Percentiles rank a stretch among this genome's conserved stretches.
phyloP scores from a whole-genome alignment of 2,329 filamentous ascomycete species.

The Didymosphaeria variabile region DNA sequence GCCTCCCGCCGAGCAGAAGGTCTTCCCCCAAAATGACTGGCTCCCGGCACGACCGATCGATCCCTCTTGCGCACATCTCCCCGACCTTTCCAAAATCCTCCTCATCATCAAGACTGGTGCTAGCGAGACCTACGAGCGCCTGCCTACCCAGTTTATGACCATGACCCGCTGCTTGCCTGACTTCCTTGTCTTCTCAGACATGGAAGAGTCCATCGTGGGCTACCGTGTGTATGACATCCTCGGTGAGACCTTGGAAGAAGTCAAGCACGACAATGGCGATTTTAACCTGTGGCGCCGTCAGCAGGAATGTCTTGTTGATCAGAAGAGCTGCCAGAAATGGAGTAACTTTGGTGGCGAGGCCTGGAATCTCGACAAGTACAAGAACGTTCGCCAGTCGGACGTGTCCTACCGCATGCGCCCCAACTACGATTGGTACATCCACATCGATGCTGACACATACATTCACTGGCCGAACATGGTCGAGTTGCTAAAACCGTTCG shows the following conservation, averaged over 20 bases:
- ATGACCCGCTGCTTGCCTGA: conserved; percentile 15
- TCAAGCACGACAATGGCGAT: conserved; percentile 13
- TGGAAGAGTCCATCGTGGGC: conserved; percentile 14
- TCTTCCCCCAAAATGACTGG: conserved; percentile 11
- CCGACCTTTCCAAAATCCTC: conserved; percentile 13
- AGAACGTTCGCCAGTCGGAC: conserved; percentile 12
- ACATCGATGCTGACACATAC: conserved; percentile 18
- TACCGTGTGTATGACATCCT: conserved; percentile 15
- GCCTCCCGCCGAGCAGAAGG: not conserved
- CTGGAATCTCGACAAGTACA: conserved; percentile 19
- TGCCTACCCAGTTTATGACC: conserved; percentile 17
- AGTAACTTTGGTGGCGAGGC: conserved; percentile 10
- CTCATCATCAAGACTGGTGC: conserved; percentile 19
- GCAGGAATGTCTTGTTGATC: conserved; percentile 13
- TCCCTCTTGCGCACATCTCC: conserved; percentile 9
- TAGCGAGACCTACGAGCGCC: conserved; percentile 13
- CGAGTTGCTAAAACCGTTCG: conserved; percentile 12
- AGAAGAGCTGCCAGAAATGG: conserved; percentile 18
- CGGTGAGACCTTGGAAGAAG: not conserved
- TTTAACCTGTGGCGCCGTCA: conserved; percentile 17
- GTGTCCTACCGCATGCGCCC: conserved; percentile 13
- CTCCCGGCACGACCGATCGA: conserved; percentile 12
- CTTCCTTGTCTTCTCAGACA: conserved; percentile 16
- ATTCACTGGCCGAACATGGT: conserved; percentile 17
- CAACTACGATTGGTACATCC: conserved; percentile 18